Evolutionary conservation across 257 asterid species (phyloP).

Genomic region (Perilla frutescens): DNA sequence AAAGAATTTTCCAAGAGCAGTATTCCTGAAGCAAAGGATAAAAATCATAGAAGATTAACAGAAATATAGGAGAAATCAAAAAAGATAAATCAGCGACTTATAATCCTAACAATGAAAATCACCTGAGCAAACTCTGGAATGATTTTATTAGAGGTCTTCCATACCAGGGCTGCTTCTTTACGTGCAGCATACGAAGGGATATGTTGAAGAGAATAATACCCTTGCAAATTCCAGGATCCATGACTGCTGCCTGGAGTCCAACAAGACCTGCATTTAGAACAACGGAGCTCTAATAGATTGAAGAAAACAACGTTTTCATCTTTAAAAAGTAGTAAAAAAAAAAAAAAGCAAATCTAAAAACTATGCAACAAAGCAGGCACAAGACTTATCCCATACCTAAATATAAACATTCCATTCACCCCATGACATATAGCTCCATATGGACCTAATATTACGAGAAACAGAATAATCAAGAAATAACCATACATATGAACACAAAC

Average conservation of each 20-base stretch:
- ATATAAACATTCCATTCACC: not conserved
- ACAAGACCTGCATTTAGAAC: constrained; percentile 67
- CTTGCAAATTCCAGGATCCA: constrained; percentile 66
- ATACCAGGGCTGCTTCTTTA: constrained; percentile 92
- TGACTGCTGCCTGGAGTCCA: constrained; percentile 94
- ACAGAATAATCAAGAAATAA: not conserved
- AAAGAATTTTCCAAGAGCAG: constrained; percentile 75
- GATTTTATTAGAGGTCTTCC: constrained; percentile 79
- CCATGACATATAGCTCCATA: no score
- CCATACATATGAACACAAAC: not conserved
- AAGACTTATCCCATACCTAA: not conserved
- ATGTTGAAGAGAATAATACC: constrained; percentile 86
- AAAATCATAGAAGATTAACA: constrained; percentile 3
- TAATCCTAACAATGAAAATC: constrained; percentile 4
- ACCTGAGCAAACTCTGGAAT: constrained; percentile 88
- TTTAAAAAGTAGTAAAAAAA: constrained; percentile 3
- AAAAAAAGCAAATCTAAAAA: not conserved
- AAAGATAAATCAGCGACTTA: not conserved
- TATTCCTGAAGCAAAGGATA: constrained; percentile 55
- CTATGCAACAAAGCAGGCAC: constrained; percentile 9
- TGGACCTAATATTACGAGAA: not conserved
- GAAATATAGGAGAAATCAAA: not conserved
- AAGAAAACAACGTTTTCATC: constrained; percentile 8
- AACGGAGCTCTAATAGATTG: constrained; percentile 8
- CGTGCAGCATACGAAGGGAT: constrained; percentile 92